phyloP scores from a whole-genome alignment of 2,329 filamentous ascomycete genomes.

The Hypoxylon sp. region DNA sequence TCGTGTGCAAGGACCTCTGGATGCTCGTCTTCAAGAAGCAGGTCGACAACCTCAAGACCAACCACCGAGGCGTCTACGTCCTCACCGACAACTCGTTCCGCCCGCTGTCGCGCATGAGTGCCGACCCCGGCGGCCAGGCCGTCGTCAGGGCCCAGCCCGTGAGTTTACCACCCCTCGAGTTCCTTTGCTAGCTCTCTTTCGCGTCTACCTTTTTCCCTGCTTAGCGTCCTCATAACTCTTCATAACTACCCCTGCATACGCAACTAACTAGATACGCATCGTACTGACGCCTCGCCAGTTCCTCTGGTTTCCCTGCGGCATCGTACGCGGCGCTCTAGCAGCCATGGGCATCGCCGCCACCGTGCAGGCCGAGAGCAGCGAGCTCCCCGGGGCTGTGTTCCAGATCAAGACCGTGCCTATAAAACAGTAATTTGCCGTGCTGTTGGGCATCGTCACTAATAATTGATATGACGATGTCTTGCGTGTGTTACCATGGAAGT shows the following conservation, averaged over 20 bases:
- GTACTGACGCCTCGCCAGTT: conserved; percentile 66
- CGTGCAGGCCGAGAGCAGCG: conserved; percentile 89
- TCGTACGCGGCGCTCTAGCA: conserved; percentile 92
- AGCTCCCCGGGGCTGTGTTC: conserved; percentile 90
- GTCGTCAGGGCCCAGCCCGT: conserved; percentile 83
- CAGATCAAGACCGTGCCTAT: conserved; percentile 88
- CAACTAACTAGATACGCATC: too few relatives aligned
- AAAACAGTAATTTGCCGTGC: conserved; percentile 59
- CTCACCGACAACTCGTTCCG: conserved; percentile 93
- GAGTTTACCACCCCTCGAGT: conserved; percentile 53
- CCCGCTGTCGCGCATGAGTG: conserved; percentile 89
- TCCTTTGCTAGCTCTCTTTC: conserved; percentile 1
- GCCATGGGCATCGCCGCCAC: conserved; percentile 90
- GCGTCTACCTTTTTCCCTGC: neutral
- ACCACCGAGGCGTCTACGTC: conserved; percentile 96
- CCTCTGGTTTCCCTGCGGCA: conserved; percentile 93
- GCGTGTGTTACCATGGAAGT: neutral
- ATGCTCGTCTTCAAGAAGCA: conserved; percentile 94
- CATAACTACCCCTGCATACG: too few relatives aligned
- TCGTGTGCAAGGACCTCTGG: conserved; percentile 99
- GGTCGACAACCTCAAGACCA: conserved; percentile 98
- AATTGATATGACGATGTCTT: neutral
- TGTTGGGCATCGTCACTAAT: neutral
- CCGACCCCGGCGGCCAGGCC: conserved; percentile 79
- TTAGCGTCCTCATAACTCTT: too few relatives aligned